Evolutionary conservation across 331 rosid genomes (phyloP).

Genomic region (Ulmus americana): DNA sequence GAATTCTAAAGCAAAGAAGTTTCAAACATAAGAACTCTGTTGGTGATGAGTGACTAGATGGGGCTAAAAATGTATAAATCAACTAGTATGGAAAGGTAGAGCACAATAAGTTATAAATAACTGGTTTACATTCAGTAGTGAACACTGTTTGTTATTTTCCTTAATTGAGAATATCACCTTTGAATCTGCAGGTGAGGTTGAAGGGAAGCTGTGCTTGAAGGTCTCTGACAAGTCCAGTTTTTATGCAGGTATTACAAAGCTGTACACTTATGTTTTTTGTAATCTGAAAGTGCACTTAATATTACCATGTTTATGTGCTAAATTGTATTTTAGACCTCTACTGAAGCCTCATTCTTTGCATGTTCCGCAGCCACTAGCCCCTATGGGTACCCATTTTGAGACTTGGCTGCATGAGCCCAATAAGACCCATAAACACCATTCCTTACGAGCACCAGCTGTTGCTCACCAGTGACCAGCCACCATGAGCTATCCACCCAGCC

Average conservation of each 20-base stretch:
- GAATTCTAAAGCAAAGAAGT: slow-evolving; percentile 45
- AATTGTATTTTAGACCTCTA: not conserved
- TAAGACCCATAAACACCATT: not conserved
- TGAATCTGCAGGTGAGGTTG: slow-evolving; percentile 6
- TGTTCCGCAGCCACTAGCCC: not conserved
- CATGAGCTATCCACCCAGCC: not conserved
- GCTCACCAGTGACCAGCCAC: not conserved
- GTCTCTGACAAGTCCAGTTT: not conserved
- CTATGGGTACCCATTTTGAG: not conserved
- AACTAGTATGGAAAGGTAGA: not conserved
- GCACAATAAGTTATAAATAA: slow-evolving; percentile 8
- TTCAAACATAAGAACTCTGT: slow-evolving; percentile 14
- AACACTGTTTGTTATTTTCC: not conserved
- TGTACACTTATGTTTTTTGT: not conserved
- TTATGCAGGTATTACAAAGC: not conserved
- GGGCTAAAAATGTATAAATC: not conserved
- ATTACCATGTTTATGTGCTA: not conserved
- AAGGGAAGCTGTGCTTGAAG: not conserved
- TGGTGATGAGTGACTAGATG: slow-evolving; percentile 20
- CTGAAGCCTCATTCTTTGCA: not conserved
- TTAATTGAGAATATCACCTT: not conserved
- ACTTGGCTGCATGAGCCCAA: not conserved
- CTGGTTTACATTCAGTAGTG: not conserved
- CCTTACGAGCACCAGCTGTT: not conserved
- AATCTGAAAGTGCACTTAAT: not conserved